These are phyloP conservation scores for Chlorella sorokiniana DNA, from an alignment of 139 green algal species.

Conservation along the genomic window DNA sequence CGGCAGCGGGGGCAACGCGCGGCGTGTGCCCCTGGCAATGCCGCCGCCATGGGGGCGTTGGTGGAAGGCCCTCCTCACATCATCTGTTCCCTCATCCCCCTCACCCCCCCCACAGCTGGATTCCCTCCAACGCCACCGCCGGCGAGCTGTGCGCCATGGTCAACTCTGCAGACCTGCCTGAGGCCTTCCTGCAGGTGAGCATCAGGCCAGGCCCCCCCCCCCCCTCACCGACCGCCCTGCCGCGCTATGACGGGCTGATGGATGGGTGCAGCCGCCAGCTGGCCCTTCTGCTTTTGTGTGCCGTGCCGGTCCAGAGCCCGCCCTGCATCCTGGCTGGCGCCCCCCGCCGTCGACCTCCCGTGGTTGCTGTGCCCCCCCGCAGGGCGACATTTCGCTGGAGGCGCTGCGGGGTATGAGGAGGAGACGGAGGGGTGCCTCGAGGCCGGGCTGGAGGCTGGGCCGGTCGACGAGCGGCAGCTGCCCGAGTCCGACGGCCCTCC, in stretches of 20 bases:
- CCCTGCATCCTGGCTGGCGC: too few species aligned
- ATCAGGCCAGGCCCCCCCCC: neutral
- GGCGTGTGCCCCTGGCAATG: too few species aligned
- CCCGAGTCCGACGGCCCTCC: neutral
- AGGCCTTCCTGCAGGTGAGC: slow-evolving; percentile 23
- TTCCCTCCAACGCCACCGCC: neutral
- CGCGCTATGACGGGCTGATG: too few species aligned
- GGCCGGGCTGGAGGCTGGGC: neutral
- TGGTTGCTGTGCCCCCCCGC: too few species aligned
- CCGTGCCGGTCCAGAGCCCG: too few species aligned
- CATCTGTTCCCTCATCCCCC: neutral
- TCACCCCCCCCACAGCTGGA: neutral
- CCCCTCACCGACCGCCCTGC: neutral
- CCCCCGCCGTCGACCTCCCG: too few species aligned
- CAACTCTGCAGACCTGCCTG: slow-evolving; percentile 22
- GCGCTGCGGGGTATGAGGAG: neutral
- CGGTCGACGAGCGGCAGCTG: neutral
- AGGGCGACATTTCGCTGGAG: neutral
- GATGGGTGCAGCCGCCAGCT: too few species aligned
- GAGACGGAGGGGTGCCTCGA: neutral
- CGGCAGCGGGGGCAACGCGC: too few species aligned
- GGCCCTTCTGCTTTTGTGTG: too few species aligned
- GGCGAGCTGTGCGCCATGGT: neutral
- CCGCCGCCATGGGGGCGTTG: too few species aligned
- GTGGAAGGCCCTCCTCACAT: too few species aligned